Evolutionary conservation across 805 yeast genomes (phyloP).

Genomic region (Sungouiella thailandica): DNA sequence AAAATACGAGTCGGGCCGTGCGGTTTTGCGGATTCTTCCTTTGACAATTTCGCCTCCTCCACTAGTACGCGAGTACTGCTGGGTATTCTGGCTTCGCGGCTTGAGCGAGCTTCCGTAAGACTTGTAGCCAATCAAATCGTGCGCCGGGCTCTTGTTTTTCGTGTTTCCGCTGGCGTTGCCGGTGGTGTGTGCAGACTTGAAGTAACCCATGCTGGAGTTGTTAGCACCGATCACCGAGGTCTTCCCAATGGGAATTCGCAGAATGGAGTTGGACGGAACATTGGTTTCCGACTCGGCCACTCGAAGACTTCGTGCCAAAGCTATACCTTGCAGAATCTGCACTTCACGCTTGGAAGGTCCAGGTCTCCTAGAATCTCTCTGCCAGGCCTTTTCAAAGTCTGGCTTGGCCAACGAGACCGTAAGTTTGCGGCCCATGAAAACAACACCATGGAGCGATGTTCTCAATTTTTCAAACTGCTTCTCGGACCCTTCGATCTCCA

Average conservation of each 20-base stretch:
- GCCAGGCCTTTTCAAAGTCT: conserved; percentile 41
- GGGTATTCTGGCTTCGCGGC: conserved; percentile 14
- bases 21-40: conserved; percentile 60
- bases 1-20: conserved; percentile 42
- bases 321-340: conserved; percentile 26
- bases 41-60: conserved; percentile 38
- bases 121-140: conserved; percentile 23
- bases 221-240: conserved; percentile 13
- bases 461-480: conserved; percentile 46
- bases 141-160: conserved; percentile 29
- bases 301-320: conserved; percentile 30
- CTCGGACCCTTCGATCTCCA: conserved; percentile 51
- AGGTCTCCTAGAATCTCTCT: conserved; percentile 39
- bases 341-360: conserved; percentile 25
- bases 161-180: conserved; percentile 29
- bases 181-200: conserved; percentile 31
- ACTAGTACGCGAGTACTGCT: conserved; percentile 23
- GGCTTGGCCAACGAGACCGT: conserved; percentile 60
- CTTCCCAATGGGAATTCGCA: conserved; percentile 13
- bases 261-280: conserved; percentile 18
- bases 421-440: conserved; percentile 69
- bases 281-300: conserved; percentile 38
- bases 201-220: conserved; percentile 21
- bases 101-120: conserved; percentile 37
- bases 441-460: conserved; percentile 60